Percentiles rank a stretch among this genome's conserved stretches.
These are phyloP conservation scores for Apiotrichum gracile DNA, from an alignment of 1,284 basidiomycete species.

Conservation along the genomic window DNA sequence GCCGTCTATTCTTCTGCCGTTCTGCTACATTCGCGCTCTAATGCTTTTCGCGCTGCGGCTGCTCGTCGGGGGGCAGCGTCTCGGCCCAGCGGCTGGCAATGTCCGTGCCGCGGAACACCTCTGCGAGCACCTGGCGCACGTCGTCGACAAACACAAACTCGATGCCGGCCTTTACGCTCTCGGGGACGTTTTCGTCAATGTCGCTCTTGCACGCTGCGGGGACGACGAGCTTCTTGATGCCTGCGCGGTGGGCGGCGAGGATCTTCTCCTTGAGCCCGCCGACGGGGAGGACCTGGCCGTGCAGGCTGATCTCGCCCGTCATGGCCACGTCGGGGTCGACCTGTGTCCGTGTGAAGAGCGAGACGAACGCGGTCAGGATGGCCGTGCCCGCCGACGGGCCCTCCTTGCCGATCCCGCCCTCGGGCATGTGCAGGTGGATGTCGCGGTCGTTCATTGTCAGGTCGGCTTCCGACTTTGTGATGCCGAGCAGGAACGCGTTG, in stretches of 20 bases:
- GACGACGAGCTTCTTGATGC: conserved; percentile 78
- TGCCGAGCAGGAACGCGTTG: conserved; percentile 80
- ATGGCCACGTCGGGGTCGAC: conserved; percentile 86
- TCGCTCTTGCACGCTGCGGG: conserved; percentile 82
- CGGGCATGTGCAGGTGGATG: conserved; percentile 92
- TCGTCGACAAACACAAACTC: conserved; percentile 86
- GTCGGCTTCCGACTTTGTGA: conserved; percentile 64
- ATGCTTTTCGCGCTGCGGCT: conserved; percentile 20
- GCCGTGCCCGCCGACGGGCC: conserved; percentile 95
- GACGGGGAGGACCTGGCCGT: conserved; percentile 86
- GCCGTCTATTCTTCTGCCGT: not conserved
- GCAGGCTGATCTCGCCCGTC: conserved; percentile 90
- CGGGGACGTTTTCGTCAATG: conserved; percentile 91
- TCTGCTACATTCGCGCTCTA: not conserved
- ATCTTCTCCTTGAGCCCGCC: conserved; percentile 95
- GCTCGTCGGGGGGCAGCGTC: conserved; percentile 43
- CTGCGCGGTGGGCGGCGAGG: conserved; percentile 84
- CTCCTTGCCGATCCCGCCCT: conserved; percentile 95
- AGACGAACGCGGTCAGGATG: conserved; percentile 83
- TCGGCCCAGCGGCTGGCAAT: conserved; percentile 64
- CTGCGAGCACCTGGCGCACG: conserved; percentile 75
- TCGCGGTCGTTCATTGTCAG: conserved; percentile 78
- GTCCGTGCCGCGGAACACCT: conserved; percentile 67
- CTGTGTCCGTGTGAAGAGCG: conserved; percentile 74
- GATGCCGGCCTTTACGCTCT: conserved; percentile 88